These are phyloP conservation scores for Monilinia fructigena DNA, from an alignment of 2,329 filamentous ascomycete genomes.

Conservation along the genomic window DNA sequence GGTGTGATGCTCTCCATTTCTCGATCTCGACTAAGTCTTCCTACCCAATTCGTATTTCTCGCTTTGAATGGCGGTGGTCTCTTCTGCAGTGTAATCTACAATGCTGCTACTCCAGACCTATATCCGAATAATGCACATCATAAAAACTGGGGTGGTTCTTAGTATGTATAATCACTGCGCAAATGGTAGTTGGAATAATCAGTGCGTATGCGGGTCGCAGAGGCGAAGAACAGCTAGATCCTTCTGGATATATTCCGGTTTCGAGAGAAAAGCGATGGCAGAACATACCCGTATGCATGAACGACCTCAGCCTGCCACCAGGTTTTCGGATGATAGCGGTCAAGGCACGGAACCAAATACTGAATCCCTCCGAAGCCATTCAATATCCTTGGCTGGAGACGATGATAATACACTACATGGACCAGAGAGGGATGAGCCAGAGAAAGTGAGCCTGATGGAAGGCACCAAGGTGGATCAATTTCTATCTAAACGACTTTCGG, in stretches of 20 bases:
- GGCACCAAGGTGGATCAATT: constrained; percentile 50
- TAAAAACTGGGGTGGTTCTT: constrained; percentile 85
- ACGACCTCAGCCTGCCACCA: constrained; percentile 42
- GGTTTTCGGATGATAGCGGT: constrained; percentile 69
- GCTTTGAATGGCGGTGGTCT: constrained; percentile 62
- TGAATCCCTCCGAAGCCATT: constrained; percentile 64
- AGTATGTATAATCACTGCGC: constrained; percentile 68
- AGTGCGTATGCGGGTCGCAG: constrained; percentile 35
- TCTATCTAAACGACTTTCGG: constrained; percentile 54
- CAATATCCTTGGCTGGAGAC: constrained; percentile 55
- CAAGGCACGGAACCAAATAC: constrained; percentile 70
- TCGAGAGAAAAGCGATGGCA: constrained; percentile 54
- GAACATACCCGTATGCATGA: constrained; percentile 50
- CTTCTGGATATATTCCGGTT: constrained; percentile 63
- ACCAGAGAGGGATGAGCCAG: constrained; percentile 51
- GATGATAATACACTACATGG: constrained; percentile 29
- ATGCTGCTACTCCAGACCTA: constrained; percentile 76
- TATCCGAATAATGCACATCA: constrained; percentile 88
- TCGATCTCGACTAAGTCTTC: constrained; percentile 70
- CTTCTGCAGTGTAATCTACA: constrained; percentile 68
- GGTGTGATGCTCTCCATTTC: constrained; percentile 79
- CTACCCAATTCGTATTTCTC: constrained; percentile 67
- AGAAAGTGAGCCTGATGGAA: constrained; percentile 44
- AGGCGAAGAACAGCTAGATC: constrained; percentile 41
- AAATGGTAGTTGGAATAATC: constrained; percentile 58